Evolutionary conservation across 352 stramenopile genomes (phyloP), one percentile per base, ranked within the genome.

Genomic region (Globisporangium cylindrosporum): DNA sequence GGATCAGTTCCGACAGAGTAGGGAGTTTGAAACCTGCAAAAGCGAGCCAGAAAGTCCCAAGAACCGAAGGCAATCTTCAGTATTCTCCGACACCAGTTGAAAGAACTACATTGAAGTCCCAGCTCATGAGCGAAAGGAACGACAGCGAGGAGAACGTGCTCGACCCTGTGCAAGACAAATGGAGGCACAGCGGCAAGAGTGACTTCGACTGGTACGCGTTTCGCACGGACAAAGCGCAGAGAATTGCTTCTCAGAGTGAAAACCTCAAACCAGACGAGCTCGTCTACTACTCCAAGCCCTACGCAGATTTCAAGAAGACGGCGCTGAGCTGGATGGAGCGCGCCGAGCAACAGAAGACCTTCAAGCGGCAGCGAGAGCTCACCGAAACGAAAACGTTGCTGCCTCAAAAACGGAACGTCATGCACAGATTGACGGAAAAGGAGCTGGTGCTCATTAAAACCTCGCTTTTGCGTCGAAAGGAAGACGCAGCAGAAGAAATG

Each of bases 241-340:
- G 34, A 22, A 9, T 67, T 22, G 12, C 27, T 4, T 14, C 20
- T 20, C 20, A 53, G 27, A 20, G 25, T 3, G 34, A 24, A 10
- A 34, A 12, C 9, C 29, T 22, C 18, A 36, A 55, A 4, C 1
- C 49, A 36, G n/a, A 61, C 9, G 71, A 86, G 27, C 74, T 92
- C 14, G 77, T 79, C 27, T 84, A 79, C 43, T 92, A 86, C 68
- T 83, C 81, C 0, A 71, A 74, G 48, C 74, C 74, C 0, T 75
- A 81, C n/a, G 74, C 70, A 14, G 53, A 89, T 22, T 75, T 92
- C 66, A 78, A 77, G 65, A 84, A 79, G 53, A 82, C 76, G 3
- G 72, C 77, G 15, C 51, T 62, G 18, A 77, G 81, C 53, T 92
- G 84, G 84, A 67, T 72, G 43, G 57, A 67, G 2, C 72, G 83